Percentiles rank a stretch among this genome's conserved stretches.
Evolutionary conservation across 139 green algal genomes (phyloP).

Genomic region (Closterium sp.): DNA sequence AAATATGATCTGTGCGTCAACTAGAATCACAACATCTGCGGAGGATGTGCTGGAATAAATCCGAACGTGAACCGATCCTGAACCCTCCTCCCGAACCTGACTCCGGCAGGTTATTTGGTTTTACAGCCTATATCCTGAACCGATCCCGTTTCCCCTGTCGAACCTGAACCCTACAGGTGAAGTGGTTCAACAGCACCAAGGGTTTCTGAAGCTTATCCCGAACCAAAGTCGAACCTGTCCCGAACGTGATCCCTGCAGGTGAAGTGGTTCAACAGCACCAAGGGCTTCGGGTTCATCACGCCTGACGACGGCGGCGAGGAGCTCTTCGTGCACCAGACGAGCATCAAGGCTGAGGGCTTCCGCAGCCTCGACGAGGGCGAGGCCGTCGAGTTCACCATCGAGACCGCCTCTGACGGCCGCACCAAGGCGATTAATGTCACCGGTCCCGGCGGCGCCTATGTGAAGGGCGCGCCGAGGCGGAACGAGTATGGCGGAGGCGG

Average conservation of each 20-base stretch:
- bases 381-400: conserved; percentile 86
- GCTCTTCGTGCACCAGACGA: conserved; percentile 95
- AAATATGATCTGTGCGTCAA: too few species aligned
- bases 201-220: too few species aligned
- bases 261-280: conserved; percentile 96
- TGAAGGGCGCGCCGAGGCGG: conserved; percentile 47
- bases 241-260: background rate
- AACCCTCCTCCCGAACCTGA: too few species aligned
- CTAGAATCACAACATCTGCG: too few species aligned
- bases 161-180: too few species aligned
- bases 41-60: too few species aligned
- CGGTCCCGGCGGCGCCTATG: conserved; percentile 68
- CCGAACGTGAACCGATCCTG: too few species aligned
- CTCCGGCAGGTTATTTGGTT: too few species aligned
- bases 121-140: too few species aligned
- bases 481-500: background rate
- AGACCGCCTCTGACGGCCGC: conserved; percentile 77
- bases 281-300: conserved; percentile 91
- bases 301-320: conserved; percentile 79
- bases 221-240: too few species aligned
- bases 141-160: too few species aligned
- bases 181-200: background rate
- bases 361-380: conserved; percentile 86
- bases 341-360: conserved; percentile 88
- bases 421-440: conserved; percentile 90